phyloP scores from a whole-genome alignment of 345 rosid genomes.

The Eucalyptus microcorys region DNA sequence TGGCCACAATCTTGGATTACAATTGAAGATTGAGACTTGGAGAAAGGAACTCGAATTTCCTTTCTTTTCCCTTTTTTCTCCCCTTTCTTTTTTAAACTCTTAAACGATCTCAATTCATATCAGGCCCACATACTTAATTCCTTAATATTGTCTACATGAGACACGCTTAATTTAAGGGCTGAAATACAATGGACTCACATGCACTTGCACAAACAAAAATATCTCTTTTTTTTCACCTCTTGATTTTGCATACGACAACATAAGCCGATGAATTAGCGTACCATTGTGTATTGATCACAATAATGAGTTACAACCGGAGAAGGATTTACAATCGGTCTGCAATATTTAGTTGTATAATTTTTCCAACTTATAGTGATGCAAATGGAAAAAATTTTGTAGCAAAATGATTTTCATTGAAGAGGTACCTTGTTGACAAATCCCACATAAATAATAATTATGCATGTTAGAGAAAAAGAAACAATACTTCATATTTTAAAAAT shows the following conservation, averaged over 20 bases:
- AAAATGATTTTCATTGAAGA: not conserved
- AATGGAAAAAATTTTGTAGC: rapidly evolving
- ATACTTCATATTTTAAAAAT: not conserved
- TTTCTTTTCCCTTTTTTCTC: not conserved
- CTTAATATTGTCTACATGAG: not conserved
- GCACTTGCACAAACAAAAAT: not conserved
- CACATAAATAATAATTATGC: not conserved
- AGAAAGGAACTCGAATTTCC: not conserved
- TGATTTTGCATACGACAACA: not conserved
- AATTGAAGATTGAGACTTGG: not conserved
- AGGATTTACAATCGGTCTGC: not conserved
- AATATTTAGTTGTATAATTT: not conserved
- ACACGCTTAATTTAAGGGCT: not conserved
- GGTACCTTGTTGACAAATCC: too few species aligned
- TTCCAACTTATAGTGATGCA: not conserved
- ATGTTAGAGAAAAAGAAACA: not conserved
- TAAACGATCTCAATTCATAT: not conserved
- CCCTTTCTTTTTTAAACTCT: not conserved
- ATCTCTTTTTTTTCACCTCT: not conserved
- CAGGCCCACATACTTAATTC: not conserved
- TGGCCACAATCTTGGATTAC: not conserved
- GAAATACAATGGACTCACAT: not conserved
- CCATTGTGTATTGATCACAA: not conserved
- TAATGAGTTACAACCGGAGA: not conserved
- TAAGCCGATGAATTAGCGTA: not conserved